These are phyloP conservation scores for Cucurbita argyrosperma DNA, from an alignment of 306 rosid genomes.

Conservation along the genomic window DNA sequence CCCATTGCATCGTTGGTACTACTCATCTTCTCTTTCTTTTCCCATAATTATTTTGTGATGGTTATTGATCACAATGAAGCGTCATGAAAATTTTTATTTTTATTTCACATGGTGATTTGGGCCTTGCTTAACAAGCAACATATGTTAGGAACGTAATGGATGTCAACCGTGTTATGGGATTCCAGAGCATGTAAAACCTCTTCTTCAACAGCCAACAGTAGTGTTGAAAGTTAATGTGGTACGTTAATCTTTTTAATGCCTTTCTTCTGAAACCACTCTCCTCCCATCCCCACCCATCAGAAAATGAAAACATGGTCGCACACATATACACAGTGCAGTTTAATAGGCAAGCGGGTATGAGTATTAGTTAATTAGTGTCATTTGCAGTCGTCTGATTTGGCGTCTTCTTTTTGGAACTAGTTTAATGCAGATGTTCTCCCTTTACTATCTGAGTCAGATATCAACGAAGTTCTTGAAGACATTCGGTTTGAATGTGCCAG, in stretches of 20 bases:
- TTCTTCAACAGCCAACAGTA: constrained; percentile 54
- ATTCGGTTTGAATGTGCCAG: constrained; percentile 90
- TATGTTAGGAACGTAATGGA: constrained; percentile 41
- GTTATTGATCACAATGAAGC: not conserved
- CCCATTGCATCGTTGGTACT: constrained; percentile 40
- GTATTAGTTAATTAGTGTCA: constrained; percentile 1
- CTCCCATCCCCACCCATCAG: not conserved
- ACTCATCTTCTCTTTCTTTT: not conserved
- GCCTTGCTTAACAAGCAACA: constrained; percentile 2
- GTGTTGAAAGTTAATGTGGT: constrained; percentile 84
- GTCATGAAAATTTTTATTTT: not conserved
- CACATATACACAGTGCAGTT: not conserved
- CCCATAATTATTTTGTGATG: not conserved
- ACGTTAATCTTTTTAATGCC: constrained; percentile 1
- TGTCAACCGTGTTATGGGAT: constrained; percentile 36
- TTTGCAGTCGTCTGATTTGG: not conserved
- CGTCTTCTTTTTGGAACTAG: constrained; percentile 22
- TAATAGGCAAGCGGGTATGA: not conserved
- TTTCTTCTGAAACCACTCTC: not conserved
- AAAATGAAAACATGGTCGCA: not conserved
- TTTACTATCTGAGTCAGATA: constrained; percentile 36
- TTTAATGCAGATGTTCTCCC: constrained; percentile 34
- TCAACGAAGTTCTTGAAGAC: constrained; percentile 65
- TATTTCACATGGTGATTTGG: not conserved
- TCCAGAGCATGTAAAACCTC: constrained; percentile 72